Conservation (phyloP, 345 rosid genomes). For the Gossypium australe region DNA sequence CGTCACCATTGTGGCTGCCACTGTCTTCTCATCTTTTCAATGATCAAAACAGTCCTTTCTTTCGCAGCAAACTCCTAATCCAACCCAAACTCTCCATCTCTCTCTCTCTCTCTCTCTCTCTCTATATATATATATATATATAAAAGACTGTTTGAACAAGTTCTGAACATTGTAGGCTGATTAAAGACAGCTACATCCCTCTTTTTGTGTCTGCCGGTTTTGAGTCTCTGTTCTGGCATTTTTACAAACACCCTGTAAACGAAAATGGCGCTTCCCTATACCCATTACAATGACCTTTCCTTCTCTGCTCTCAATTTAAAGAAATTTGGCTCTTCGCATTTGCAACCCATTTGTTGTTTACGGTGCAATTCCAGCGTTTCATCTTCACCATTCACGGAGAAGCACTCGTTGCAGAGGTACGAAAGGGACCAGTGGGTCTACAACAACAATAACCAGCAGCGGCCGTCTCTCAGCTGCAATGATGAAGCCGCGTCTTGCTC, state of each 20-base stretch:
- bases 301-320: constrained; percentile 18
- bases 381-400: constrained; percentile 69
- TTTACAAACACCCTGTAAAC: background rate
- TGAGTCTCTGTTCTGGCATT: background rate
- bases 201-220: background rate
- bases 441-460: constrained; percentile 16
- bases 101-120: background rate
- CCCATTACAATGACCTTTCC: constrained; percentile 18
- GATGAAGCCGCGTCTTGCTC: constrained; percentile 17
- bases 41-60: background rate
- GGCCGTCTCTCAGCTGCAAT: background rate
- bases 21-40: constrained; percentile 20
- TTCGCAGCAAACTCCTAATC: background rate
- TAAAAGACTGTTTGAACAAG: background rate
- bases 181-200: background rate
- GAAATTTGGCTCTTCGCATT: constrained; percentile 17
- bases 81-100: constrained; percentile 1
- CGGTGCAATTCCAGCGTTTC: constrained; percentile 29
- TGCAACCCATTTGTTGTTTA: constrained; percentile 25
- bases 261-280: constrained; percentile 23
- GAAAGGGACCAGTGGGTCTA: constrained; percentile 68
- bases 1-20: background rate
- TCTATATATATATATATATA: background rate
- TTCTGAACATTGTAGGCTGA: background rate
- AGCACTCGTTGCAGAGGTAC: constrained; percentile 54